Base-by-base conservation (phyloP, 371 early-diverging fungal genomes). In the Haplosporangium sp. region DNA sequence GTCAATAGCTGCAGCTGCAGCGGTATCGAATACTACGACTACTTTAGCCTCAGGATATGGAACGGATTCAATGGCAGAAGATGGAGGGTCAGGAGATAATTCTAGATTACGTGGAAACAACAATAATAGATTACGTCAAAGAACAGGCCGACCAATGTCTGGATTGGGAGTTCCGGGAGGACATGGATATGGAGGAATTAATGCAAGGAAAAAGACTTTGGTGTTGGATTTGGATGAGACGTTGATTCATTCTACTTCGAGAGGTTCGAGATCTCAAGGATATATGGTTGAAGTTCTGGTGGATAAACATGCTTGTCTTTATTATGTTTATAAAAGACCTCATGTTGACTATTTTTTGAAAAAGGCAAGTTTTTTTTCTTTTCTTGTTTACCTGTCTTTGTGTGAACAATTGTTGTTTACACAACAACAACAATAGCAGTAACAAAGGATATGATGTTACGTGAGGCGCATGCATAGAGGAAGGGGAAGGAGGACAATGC, bases 201-300 rank as follows among this genome's bases (percentile, higher is more conserved):
- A 61, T 27, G 63, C 76, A 20, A 72, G 77, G 68, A 76, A 82
- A 63, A 97, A 97, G 84, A 97, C 95, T 6, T 86, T 99, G 44
- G 96, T 98, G 6, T 85, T 99, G 69, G 99, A 99, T 86, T 86
- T 99, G 62, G 99, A 99, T 75, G 98, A 98, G 84, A 98, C 99
- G 0, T 88, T 99, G 57, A 95, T 99, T 34, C 98, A 98, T 85
- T 95, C 97, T 20, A 93, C 95, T 35, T 89, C 92, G n/a, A 85
- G 90, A 66, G 93, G 92, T 6, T 85, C 78, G n/a, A 58, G 88
- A 42, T 83, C 87, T 1, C 83, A 88, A 45, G 94, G 94, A 72
- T 92, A 93, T 64, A 88, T 93, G 77, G 93, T 98, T 58, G 98
- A 98, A 84, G 98, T 98, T 15, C 85, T 94, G 44, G 91, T 96